Conservation (phyloP, 352 stramenopile species). For the Aphanomyces stellatus region DNA sequence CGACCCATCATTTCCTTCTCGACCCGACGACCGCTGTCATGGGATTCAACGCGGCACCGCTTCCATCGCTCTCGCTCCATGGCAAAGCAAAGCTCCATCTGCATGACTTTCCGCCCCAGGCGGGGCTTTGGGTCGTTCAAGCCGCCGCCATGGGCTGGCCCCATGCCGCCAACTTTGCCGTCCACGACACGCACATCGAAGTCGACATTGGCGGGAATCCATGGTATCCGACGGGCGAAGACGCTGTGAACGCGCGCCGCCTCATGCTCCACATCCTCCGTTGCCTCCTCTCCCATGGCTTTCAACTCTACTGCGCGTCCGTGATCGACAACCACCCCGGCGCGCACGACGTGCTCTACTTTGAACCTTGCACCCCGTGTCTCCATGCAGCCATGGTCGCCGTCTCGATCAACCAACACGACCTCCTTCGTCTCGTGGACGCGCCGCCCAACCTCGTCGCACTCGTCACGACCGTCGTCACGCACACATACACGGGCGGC, state of each 20-base stretch:
- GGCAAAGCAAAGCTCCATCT: neutral
- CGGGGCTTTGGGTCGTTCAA: neutral
- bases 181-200: conserved; percentile 70
- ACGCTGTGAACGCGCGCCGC: neutral
- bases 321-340: neutral
- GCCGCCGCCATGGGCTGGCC: conserved; percentile 31
- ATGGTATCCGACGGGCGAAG: neutral
- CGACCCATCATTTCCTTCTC: too few species aligned
- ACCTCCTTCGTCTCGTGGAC: neutral
- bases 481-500: neutral
- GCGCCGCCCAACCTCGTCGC: neutral
- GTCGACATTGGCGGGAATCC: conserved; percentile 26
- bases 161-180: conserved; percentile 84
- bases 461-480: neutral
- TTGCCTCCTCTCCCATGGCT: neutral
- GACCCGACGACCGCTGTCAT: too few species aligned
- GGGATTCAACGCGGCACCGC: too few species aligned
- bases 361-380: conserved; percentile 4
- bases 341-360: neutral
- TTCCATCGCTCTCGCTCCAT: neutral
- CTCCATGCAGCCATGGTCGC: neutral
- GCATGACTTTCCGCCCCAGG: neutral
- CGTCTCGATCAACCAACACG: conserved; percentile 1
- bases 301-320: neutral
- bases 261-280: neutral